Evolutionary conservation across 805 yeast genomes (phyloP).

Genomic region (Scheffersomyces ergatensis): DNA sequence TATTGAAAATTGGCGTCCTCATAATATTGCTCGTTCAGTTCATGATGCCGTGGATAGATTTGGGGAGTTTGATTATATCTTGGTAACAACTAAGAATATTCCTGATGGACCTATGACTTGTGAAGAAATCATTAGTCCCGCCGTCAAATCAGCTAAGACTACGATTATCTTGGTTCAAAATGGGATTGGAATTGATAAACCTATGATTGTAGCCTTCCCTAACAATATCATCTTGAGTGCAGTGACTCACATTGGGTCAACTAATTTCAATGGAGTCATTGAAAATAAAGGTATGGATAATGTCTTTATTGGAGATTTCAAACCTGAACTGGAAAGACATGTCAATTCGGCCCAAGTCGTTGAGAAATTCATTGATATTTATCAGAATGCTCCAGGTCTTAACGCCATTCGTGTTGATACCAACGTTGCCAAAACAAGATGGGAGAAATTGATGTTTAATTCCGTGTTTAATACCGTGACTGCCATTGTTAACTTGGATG

Average conservation of each 20-base stretch:
- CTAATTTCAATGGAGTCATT: slow-evolving; percentile 21
- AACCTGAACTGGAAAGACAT: slow-evolving; percentile 12
- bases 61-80: slow-evolving; percentile 34
- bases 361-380: slow-evolving; percentile 22
- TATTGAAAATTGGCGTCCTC: slow-evolving; percentile 28
- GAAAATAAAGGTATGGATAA: slow-evolving; percentile 18
- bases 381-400: slow-evolving; percentile 22
- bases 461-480: slow-evolving; percentile 34
- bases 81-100: slow-evolving; percentile 37
- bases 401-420: slow-evolving; percentile 26
- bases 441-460: slow-evolving; percentile 40
- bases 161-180: slow-evolving; percentile 37
- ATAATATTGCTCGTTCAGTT: slow-evolving; percentile 23
- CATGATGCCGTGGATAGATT: slow-evolving; percentile 20
- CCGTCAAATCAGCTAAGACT: slow-evolving; percentile 21
- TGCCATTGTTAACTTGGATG: slow-evolving; percentile 32
- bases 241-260: slow-evolving; percentile 33
- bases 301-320: slow-evolving; percentile 21
- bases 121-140: slow-evolving; percentile 41
- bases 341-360: slow-evolving; percentile 9
- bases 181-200: slow-evolving; percentile 35
- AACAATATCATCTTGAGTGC: slow-evolving; percentile 33
- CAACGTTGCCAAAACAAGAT: slow-evolving; percentile 30
- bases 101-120: slow-evolving; percentile 36
- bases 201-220: slow-evolving; percentile 31